Evolutionary conservation across 441 rosid species (phyloP), one percentile per base, ranked within the genome.

Genomic region (Biscutella laevigata): DNA sequence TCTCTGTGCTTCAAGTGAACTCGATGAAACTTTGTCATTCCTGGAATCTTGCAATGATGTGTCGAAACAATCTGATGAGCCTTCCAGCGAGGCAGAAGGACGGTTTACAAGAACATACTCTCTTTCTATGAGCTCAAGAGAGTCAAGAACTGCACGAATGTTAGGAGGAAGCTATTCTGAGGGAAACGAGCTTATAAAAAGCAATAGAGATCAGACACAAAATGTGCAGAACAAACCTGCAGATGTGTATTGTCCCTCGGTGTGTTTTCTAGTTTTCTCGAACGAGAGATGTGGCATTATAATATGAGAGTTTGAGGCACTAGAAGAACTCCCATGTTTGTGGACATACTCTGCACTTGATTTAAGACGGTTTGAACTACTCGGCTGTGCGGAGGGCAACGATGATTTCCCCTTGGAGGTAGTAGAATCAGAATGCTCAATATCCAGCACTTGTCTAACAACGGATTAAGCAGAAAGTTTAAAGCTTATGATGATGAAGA

Each of bases 51-150:
- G 85, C 45, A 78, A 40, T 36, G 89, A 87, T 48, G 81, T 46
- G 32, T 61, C 92, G 26, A 71, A 64, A 72, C 57, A 75, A 63
- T 53, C 86, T 21, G 89, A 83, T 54, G 78, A 69, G 36, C 66
- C 76, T 40, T 71, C 88, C 62, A 39, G 40, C 4, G 86, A 83
- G 39, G 72, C 62, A 69, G 57, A 72, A 66, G 71, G 81, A 37
- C 69, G 69, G 53, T 76, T 66, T 35, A 87, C 90, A 59, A 84
- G 74, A 62, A 87, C 96, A 62, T 87, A 87, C 33, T 77, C 94
- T 55, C 72, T 78, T 74, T 79, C 95, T 46, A 86, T 81, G 39
- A 78, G 80, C 74, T 77, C 88, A 63, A 73, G 56, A n/a, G 77
- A 78, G 65, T 77, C 88, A 66, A 78, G 47, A 59, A 70, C 84